phyloP scores from a whole-genome alignment of 768 basidiomycete genomes.

The Auricularia cornea region DNA sequence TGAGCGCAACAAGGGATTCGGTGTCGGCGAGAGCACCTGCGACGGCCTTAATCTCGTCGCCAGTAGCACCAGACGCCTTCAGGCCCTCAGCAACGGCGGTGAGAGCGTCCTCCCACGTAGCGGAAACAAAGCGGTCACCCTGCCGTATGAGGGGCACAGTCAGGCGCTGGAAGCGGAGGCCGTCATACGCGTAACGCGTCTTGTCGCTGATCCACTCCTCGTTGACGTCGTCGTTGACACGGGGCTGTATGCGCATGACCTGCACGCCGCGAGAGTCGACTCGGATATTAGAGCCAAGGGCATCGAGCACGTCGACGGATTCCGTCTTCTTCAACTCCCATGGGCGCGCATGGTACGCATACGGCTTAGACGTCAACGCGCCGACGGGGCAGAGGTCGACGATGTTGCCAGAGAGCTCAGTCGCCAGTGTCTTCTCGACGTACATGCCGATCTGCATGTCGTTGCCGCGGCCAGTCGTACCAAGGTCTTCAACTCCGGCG shows the following conservation, averaged over 20 bases:
- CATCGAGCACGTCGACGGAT: slow-evolving; percentile 91
- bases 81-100: slow-evolving; percentile 72
- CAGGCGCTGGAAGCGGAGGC: slow-evolving; percentile 88
- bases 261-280: slow-evolving; percentile 91
- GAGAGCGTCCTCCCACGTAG: slow-evolving; percentile 88
- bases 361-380: slow-evolving; percentile 95
- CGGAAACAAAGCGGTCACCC: slow-evolving; percentile 86
- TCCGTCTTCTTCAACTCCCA: slow-evolving; percentile 99
- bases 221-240: slow-evolving; percentile 95
- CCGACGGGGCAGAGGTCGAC: slow-evolving; percentile 98
- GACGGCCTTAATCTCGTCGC: slow-evolving; percentile 90
- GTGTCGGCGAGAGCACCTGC: slow-evolving; percentile 92
- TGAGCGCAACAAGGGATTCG: slow-evolving; percentile 86
- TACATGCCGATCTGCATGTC: slow-evolving; percentile 99
- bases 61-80: slow-evolving; percentile 67
- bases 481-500: slow-evolving; percentile 94
- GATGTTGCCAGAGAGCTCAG: slow-evolving; percentile 94
- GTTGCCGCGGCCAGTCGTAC: slow-evolving; percentile 94
- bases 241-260: slow-evolving; percentile 96
- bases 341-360: slow-evolving; percentile 93
- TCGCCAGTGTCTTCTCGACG: slow-evolving; percentile 94
- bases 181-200: slow-evolving; percentile 94
- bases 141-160: slow-evolving; percentile 85
- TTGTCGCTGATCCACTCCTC: slow-evolving; percentile 99
- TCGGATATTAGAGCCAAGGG: slow-evolving; percentile 92